phyloP scores from a whole-genome alignment of 148 eudicot species.

The Rhododendron molle region DNA sequence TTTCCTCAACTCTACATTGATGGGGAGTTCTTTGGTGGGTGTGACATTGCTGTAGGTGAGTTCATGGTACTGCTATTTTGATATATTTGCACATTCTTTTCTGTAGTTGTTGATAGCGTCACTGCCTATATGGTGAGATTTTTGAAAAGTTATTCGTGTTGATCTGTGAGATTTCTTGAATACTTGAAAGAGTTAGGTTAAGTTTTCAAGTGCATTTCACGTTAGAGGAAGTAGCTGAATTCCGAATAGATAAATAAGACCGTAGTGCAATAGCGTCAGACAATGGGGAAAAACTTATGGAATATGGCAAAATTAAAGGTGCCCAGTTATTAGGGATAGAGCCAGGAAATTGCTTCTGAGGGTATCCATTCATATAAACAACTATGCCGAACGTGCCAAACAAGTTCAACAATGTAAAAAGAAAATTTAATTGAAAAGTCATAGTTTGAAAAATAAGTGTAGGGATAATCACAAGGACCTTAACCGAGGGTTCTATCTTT shows the following conservation, averaged over 20 bases:
- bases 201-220: not conserved
- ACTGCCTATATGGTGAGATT: not conserved
- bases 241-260: not conserved
- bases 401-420: not conserved
- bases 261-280: not conserved
- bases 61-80: not conserved
- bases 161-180: not conserved
- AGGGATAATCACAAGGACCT: not conserved
- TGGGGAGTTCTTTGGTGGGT: constrained; percentile 96
- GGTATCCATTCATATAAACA: not conserved
- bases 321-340: not conserved
- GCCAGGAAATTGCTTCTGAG: not conserved
- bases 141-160: not conserved
- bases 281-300: not conserved
- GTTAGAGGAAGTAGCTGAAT: not conserved
- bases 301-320: not conserved
- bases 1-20: constrained; percentile 96
- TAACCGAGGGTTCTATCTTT: not conserved
- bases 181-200: not conserved
- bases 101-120: not conserved
- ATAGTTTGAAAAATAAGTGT: not conserved
- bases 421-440: not conserved
- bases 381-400: not conserved
- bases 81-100: not conserved
- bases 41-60: constrained; percentile 94